Evolutionary conservation across 106 monocot species (phyloP).

Genomic region (Platanthera zijinensis): DNA sequence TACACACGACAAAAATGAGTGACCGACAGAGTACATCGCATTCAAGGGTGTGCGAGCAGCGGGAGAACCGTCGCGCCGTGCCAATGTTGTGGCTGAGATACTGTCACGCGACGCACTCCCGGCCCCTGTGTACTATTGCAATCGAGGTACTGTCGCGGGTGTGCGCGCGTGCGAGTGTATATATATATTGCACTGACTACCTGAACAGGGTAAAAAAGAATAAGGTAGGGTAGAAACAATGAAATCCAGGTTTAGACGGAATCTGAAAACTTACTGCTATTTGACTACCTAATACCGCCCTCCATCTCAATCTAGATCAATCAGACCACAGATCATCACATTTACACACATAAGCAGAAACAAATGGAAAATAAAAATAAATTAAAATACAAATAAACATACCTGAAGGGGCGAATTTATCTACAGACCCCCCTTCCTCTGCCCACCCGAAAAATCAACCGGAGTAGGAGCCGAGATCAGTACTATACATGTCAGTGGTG

Average conservation of each 20-base stretch:
- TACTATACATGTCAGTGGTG: slow-evolving; percentile 33
- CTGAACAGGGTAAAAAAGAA: no score
- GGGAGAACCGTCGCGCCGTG: no score
- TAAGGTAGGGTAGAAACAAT: no score
- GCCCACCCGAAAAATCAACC: slow-evolving; percentile 20
- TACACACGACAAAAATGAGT: no score
- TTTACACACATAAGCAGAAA: background rate
- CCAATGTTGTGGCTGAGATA: no score
- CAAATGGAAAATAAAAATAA: slow-evolving; percentile 13
- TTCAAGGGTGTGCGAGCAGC: no score
- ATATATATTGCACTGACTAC: no score
- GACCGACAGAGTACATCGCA: no score
- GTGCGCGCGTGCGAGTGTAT: no score
- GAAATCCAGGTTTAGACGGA: background rate
- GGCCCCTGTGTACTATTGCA: no score
- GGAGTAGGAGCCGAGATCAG: slow-evolving; percentile 45
- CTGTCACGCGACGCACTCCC: no score
- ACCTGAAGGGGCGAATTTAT: slow-evolving; percentile 9
- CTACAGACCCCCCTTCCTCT: slow-evolving; percentile 12
- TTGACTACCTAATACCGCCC: slow-evolving; percentile 2
- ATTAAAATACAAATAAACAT: background rate
- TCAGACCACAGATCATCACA: background rate
- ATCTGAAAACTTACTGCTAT: background rate
- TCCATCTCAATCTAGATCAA: background rate
- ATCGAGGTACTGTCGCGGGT: no score